phyloP scores from a whole-genome alignment of 2,329 filamentous ascomycete genomes.

The Trichoderma breve region DNA sequence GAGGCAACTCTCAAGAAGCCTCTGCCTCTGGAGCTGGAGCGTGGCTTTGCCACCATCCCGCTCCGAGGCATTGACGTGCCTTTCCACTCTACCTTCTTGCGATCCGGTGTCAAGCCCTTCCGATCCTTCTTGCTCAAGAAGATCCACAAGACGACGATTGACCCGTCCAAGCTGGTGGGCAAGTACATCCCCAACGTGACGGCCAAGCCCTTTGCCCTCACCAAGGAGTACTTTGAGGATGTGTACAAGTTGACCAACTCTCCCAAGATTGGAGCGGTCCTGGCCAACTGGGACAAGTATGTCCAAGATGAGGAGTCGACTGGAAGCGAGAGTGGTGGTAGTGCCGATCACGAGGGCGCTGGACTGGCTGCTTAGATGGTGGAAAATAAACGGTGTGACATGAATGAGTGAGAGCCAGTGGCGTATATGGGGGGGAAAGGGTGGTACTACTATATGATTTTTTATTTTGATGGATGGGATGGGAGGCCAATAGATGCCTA shows the following conservation, averaged over 20 bases:
- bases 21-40: slow-evolving; percentile 81
- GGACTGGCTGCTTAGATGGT: slow-evolving; percentile 40
- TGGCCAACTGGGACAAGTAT: slow-evolving; percentile 85
- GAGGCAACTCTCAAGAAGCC: slow-evolving; percentile 88
- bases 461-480: not conserved
- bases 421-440: not conserved
- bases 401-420: not conserved
- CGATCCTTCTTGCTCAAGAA: slow-evolving; percentile 98
- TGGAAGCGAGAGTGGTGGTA: slow-evolving; percentile 40
- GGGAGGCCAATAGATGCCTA: not conserved
- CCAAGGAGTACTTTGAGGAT: slow-evolving; percentile 99
- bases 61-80: slow-evolving; percentile 97
- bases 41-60: slow-evolving; percentile 95
- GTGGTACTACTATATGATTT: not conserved
- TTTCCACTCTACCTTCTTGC: slow-evolving; percentile 98
- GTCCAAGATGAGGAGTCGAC: slow-evolving; percentile 46
- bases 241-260: slow-evolving; percentile 92
- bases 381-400: not conserved
- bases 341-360: slow-evolving; percentile 42
- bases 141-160: slow-evolving; percentile 98
- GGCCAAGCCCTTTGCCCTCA: slow-evolving; percentile 89
- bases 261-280: slow-evolving; percentile 70
- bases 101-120: slow-evolving; percentile 98
- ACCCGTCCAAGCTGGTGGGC: slow-evolving; percentile 91
- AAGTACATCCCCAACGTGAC: slow-evolving; percentile 99